A percentile compares a stretch with the other conserved stretches of the same genome.
phyloP scores from a whole-genome alignment of 1,139 yeast species.

The Taphrina sp. region DNA sequence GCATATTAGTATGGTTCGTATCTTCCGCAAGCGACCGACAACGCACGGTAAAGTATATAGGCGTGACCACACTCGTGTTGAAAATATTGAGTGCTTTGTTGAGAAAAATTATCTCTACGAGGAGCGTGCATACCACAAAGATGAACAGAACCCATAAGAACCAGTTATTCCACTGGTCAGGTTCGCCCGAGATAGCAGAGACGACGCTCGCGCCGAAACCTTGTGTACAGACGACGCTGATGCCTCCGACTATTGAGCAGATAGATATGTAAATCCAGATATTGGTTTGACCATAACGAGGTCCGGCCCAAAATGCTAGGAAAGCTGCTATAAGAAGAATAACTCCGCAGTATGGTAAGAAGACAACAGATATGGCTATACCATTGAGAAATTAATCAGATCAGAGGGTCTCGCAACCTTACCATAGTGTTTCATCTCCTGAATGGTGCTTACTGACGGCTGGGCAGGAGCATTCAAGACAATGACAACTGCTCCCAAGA shows the following conservation, averaged over 20 bases:
- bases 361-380: slow-evolving; percentile 31
- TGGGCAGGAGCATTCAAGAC: slow-evolving; percentile 37
- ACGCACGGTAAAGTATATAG: too few species aligned
- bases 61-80: slow-evolving; percentile 37
- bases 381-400: too few species aligned
- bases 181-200: slow-evolving; percentile 36
- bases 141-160: slow-evolving; percentile 35
- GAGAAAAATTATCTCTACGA: slow-evolving; percentile 35
- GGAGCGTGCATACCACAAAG: slow-evolving; percentile 34
- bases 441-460: slow-evolving; percentile 29
- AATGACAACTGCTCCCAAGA: slow-evolving; percentile 35
- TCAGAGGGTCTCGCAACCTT: too few species aligned
- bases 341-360: slow-evolving; percentile 31
- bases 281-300: slow-evolving; percentile 34
- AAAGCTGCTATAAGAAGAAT: slow-evolving; percentile 24
- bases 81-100: slow-evolving; percentile 37
- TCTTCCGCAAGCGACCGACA: too few species aligned
- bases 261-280: slow-evolving; percentile 35
- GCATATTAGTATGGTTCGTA: too few species aligned
- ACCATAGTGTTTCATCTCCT: slow-evolving; percentile 33
- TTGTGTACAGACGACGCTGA: slow-evolving; percentile 37
- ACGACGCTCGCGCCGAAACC: slow-evolving; percentile 37
- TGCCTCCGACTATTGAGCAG: slow-evolving; percentile 36
- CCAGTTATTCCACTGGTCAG: slow-evolving; percentile 36
- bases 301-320: slow-evolving; percentile 35